phyloP scores from a whole-genome alignment of 257 asterid species.

The Linaria vulgaris region DNA sequence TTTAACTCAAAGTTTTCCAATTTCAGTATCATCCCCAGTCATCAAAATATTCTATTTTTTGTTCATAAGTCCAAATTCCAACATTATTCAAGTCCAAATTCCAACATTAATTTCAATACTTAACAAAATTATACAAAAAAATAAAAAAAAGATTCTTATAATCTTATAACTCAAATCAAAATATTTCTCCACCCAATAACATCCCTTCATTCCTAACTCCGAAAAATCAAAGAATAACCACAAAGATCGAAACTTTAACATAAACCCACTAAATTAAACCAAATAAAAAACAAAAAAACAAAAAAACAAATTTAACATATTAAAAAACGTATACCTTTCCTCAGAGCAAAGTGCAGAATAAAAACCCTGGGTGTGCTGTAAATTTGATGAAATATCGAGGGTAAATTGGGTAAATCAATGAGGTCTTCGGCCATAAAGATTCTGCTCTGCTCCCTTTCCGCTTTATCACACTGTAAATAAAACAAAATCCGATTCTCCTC shows the following conservation, averaged over 20 bases:
- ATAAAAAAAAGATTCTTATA: not conserved
- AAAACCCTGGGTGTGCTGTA: slow-evolving; percentile 13
- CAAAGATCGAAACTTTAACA: not conserved
- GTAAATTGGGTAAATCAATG: slow-evolving; percentile 28
- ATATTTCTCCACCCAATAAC: not conserved
- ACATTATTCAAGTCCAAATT: not conserved
- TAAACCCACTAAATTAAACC: slow-evolving; percentile 14
- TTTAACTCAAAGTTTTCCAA: not conserved
- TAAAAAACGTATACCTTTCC: slow-evolving; percentile 33
- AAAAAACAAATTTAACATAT: not conserved
- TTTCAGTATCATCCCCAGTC: not conserved
- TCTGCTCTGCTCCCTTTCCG: slow-evolving; percentile 29
- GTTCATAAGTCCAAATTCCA: not conserved
- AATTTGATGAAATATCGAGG: slow-evolving; percentile 21
- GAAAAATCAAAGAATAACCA: not conserved
- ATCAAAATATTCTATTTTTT: not conserved
- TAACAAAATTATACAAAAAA: not conserved
- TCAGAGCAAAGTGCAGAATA: slow-evolving; percentile 28
- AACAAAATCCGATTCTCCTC: not conserved
- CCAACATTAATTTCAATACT: not conserved
- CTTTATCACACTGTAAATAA: not conserved
- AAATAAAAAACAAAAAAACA: not conserved
- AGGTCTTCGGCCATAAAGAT: slow-evolving; percentile 67
- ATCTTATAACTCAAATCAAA: not conserved
- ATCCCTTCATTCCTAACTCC: not conserved